Evolutionary conservation across 495 filamentous ascomycete species (phyloP), one percentile per base, ranked within the genome.

Genomic region (Xylaria intraflava): DNA sequence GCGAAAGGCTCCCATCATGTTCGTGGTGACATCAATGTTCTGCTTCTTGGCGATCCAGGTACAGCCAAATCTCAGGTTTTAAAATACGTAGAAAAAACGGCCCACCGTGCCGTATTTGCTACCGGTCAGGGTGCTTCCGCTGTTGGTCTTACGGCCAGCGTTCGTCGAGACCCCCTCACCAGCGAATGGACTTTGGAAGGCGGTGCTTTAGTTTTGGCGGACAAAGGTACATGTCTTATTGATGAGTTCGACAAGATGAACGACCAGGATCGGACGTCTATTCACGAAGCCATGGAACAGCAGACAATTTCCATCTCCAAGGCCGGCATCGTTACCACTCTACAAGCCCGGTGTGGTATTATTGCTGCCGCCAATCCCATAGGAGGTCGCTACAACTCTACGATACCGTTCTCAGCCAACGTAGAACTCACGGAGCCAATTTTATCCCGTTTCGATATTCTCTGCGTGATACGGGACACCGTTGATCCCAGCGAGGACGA

Each of bases 201-300:
- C 59, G 94, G 94, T 62, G 94, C 94, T 2, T 76, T 99, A 17
- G 94, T 99, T 49, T 80, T 99, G 31, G 94, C 94, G 23, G 94
- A 99, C 69, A 85, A 88, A 53, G 94, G 94, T 39, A 94, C 89
- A 31, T 99, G 94, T 65, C 77, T 99, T 27, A 99, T 99, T 60
- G 94, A 99, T 67, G 94, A 99, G 69, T 99, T 99, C 69, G 94
- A 99, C 80, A 99, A 99, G 78, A 99, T 99, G 94, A 99, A 99
- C 71, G 94, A 99, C 67, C 90, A 97, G 62, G 94, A 99, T 68
- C 70, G 93, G 39, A 99, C 94, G 1, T 94, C 88, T 20, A 99
- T 99, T 66, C 94, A 99, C 78, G 94, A 99, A 77, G 94, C 94
- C 53, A 99, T 99, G 94, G 94, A 99, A 69, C 94, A 99, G 70